Evolutionary conservation across 2,329 filamentous ascomycete species (phyloP), one percentile per base, ranked within the genome.

Genomic region (Mycosphaerella sp.): DNA sequence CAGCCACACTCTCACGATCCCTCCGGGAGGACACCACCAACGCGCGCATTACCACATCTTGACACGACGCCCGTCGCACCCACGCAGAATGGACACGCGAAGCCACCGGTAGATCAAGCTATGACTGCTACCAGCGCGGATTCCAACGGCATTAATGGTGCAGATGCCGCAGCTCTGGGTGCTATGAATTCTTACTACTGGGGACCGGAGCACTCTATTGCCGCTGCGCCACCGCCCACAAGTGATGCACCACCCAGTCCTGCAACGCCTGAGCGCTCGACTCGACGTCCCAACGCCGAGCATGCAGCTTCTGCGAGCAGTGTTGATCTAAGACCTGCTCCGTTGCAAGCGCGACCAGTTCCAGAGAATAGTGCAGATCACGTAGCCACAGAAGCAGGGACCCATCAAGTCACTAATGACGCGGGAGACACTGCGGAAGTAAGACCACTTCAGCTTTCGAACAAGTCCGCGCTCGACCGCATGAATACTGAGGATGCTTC

Each of bases 321-420:
- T 48, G 48, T 61, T 17, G 66, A 68, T 38, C 56, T 70, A 6
- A 59, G 65, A 17, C 68, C 67, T 2, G 64, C 67, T 23, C 68
- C 66, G 23, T 51, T 68, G 41, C 63, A 58, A 29, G 58, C 61
- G 32, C 51, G 48, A 32, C 36, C 45, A 26, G 57, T 46, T 44
- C 45, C 49, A 8, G 53, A 62, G 31, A 48, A 48, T n/a, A 43
- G 45, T 14, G 32, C 21, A 14, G 34, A 44, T 5, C 43, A 56
- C 6, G 11, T 17, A 34, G 40, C 31, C 8, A 17, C 53, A 17
- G 17, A 12, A 34, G 41, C 41, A 10, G 31, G 26, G 10, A 14
- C 17, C 26, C 14, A 17, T 38, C n/a, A 17, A 34, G 39, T 7
- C 9, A 38, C n/a, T 3, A 17, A 31, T 8, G 8, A 21, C 4